Evolutionary conservation across 352 stramenopile species (phyloP).

Genomic region (Pythium insidiosum): DNA sequence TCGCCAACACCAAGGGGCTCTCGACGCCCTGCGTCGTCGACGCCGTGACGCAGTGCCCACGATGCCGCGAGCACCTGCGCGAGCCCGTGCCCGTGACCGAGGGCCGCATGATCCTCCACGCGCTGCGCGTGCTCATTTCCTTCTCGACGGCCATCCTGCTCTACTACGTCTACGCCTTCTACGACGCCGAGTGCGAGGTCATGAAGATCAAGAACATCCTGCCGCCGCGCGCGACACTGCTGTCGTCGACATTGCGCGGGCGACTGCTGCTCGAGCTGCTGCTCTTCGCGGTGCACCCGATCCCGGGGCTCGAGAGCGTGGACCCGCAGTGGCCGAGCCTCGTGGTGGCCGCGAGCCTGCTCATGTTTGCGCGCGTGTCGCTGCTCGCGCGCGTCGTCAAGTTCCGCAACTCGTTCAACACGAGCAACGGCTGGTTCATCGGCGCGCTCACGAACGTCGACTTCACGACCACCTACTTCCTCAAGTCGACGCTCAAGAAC

Average conservation of each 20-base stretch:
- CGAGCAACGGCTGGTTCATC: constrained; percentile 80
- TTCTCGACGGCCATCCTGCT: constrained; percentile 57
- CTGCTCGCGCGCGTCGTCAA: constrained; percentile 50
- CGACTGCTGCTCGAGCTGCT: constrained; percentile 38
- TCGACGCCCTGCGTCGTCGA: constrained; percentile 23
- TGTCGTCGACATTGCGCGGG: constrained; percentile 44
- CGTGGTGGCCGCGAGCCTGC: constrained; percentile 37
- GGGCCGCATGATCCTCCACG: constrained; percentile 58
- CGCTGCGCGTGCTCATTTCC: constrained; percentile 52
- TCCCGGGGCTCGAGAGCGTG: constrained; percentile 54
- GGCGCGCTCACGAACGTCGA: constrained; percentile 69
- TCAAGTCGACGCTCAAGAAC: constrained; percentile 75
- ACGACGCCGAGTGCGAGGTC: constrained; percentile 55
- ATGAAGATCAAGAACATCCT: constrained; percentile 82
- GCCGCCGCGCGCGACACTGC: constrained; percentile 50
- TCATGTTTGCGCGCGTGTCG: constrained; percentile 52
- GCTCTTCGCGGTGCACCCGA: constrained; percentile 52
- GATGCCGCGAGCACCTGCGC: constrained; percentile 22
- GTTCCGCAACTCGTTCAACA: constrained; percentile 68
- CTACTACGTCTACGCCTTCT: constrained; percentile 64
- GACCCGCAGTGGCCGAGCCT: constrained; percentile 57
- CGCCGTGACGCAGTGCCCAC: constrained; percentile 21
- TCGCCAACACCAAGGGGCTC: constrained; percentile 42
- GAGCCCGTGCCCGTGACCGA: constrained; percentile 27
- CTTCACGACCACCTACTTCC: constrained; percentile 55